Base-by-base conservation (phyloP, 768 basidiomycete species). In the Hortiboletus campestris region DNA sequence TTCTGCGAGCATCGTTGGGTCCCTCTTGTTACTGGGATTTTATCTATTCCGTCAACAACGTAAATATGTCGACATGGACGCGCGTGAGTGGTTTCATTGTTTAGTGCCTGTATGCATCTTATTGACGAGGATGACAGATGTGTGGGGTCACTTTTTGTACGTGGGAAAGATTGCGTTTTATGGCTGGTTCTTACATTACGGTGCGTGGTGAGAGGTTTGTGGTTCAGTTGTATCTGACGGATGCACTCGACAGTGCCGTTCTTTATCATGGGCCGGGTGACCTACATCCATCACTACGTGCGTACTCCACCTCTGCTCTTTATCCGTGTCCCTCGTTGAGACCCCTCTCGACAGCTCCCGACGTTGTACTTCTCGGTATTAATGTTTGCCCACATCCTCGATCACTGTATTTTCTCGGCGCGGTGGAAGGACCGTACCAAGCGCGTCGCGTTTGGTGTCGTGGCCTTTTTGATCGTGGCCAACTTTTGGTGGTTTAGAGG, bases 181-280 rank as follows among this genome's bases (percentile, higher is more conserved):
- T 52, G 96, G 97, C 9, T 98, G 96, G 96, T 74, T 80, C 17
- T 80, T 98, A 67, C 96, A 99, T 74, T 99, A 83, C 64, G 65
- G 94, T 95, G 62, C 66, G 89, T 75, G 7, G 1, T 51, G 28
- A 16, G 25, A 42, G 4, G 25, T 11, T 31, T 13, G 7, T 25
- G 25, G 7, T 11, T 11, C 9, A 34, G 17, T 12, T 31, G 25
- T 38, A 17, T 53, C 36, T 51, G 31, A 63, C 34, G 34, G 43
- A 25, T 39, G 9, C 13, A 11, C 5, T 48, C 20, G 61, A 11
- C 63, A 97, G 95, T 88, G 22, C 96, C 96, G 2, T 99, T 98
- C 86, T 75, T 98, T 61, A 86, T 98, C 75, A 99, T 99, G 97
- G 95, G 92, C 20, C 91, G 94, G 56, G 91, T 94, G 4, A 97